Percentiles rank a stretch among this genome's conserved stretches.
phyloP scores from a whole-genome alignment of 2,329 filamentous ascomycete genomes.

The Monascus ruber region DNA sequence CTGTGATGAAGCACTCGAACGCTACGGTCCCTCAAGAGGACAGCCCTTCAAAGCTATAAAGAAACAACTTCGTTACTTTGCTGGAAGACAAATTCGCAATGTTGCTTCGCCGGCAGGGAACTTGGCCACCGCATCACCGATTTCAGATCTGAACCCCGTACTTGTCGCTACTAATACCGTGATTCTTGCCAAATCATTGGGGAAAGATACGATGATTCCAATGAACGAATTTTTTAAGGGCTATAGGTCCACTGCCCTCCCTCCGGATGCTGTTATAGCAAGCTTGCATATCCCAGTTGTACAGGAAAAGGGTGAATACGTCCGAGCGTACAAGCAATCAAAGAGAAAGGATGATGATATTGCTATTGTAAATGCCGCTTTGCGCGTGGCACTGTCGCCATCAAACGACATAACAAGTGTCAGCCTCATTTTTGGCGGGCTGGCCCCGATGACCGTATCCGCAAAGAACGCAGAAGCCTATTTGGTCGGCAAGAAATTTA shows the following conservation, averaged over 20 bases:
- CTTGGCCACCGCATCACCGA: slow-evolving; percentile 84
- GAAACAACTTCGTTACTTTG: slow-evolving; percentile 91
- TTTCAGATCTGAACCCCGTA: slow-evolving; percentile 91
- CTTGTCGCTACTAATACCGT: slow-evolving; percentile 78
- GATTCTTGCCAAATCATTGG: slow-evolving; percentile 66
- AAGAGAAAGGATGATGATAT: slow-evolving; percentile 98
- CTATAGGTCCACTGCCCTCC: slow-evolving; percentile 74
- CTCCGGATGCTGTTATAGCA: slow-evolving; percentile 71
- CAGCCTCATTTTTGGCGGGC: slow-evolving; percentile 83
- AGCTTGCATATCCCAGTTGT: slow-evolving; percentile 76
- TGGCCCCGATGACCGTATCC: slow-evolving; percentile 84
- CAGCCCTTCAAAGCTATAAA: slow-evolving; percentile 85
- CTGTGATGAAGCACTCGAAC: slow-evolving; percentile 63
- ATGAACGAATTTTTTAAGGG: slow-evolving; percentile 89
- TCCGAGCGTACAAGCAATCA: slow-evolving; percentile 87
- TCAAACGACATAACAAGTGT: slow-evolving; percentile 59
- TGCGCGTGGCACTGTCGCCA: slow-evolving; percentile 62
- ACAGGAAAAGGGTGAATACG: slow-evolving; percentile 63
- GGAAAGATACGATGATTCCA: slow-evolving; percentile 68
- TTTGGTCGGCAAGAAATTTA: slow-evolving; percentile 65
- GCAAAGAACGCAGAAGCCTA: slow-evolving; percentile 68
- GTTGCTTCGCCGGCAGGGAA: slow-evolving; percentile 96
- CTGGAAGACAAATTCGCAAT: slow-evolving; percentile 88
- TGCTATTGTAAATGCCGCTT: slow-evolving; percentile 83
- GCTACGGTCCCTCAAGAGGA: slow-evolving; percentile 58